Base-by-base conservation (phyloP, 2,329 filamentous ascomycete genomes). In the Parastagonospora avenae region DNA sequence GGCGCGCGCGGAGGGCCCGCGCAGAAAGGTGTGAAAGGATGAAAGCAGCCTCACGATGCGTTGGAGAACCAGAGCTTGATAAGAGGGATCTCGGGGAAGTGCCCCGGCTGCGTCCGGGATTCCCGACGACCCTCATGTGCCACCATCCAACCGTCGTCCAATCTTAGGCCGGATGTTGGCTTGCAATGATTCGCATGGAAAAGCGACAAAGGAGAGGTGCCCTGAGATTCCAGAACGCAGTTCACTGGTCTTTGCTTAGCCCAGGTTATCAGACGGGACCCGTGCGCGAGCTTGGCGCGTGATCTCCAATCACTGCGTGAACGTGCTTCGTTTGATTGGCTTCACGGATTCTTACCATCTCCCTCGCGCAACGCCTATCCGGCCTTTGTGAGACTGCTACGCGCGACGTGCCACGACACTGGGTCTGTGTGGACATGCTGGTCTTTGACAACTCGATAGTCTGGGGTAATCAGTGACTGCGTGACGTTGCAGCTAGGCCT, bases 311-410 rank as follows among this genome's bases (percentile, higher is more conserved):
- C 42, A 52, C 33, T 37, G 49, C 32, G 38, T 42, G 42, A 56
- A 46, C 55, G 58, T 61, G 58, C 53, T 35, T 42, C 15, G 47
- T 42, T 57, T 61, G 58, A 61, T 61, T 61, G 58, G 58, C 45
- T 38, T 50, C 31, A 42, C 49, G 29, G 32, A 46, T 39, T 28
- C 38, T 39, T 37, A 8, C 30, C 14, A 32, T 30, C 4, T 37
- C 32, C 39, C 39, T 35, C 15, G 19, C 27, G 31, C 27, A 24
- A 41, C 19, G 11, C 33, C 33, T 15, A n/a, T 30, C 19, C 29
- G 29, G 35, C 8, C 42, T 38, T 32, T 42, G 36, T 52, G 50
- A 43, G 42, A 49, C 48, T 27, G 27, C 37, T 43, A 33, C 47
- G 37, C 33, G 36, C 43, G 45, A 49, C 54, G 49, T 59, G 56